Evolutionary conservation across 192 early-diverging fungal species (phyloP).

Genomic region (Gigaspora rosea): DNA sequence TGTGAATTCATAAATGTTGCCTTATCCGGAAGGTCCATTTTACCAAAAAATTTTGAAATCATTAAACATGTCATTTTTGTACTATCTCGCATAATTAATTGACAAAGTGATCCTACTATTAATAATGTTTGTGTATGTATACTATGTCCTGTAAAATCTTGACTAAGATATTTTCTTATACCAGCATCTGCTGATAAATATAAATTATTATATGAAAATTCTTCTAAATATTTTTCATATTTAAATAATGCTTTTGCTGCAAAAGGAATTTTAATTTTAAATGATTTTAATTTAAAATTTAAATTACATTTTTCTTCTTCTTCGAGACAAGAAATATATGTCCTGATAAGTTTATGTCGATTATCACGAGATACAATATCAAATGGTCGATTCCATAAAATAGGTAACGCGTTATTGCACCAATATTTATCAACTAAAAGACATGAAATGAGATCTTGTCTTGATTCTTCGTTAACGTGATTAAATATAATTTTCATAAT

Average conservation of each 20-base stretch:
- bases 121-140: neutral
- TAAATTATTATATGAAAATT: neutral
- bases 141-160: neutral
- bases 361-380: neutral
- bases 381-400: neutral
- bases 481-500: neutral
- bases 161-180: neutral
- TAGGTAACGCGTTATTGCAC: neutral
- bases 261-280: neutral
- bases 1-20: neutral
- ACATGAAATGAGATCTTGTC: neutral
- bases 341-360: neutral
- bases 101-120: neutral
- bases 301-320: neutral
- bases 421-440: constrained; percentile 1
- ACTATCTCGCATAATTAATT: neutral
- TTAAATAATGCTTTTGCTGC: neutral
- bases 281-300: neutral
- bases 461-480: neutral
- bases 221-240: neutral
- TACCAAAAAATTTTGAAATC: neutral
- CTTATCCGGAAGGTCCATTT: neutral
- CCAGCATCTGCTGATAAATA: neutral
- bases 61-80: neutral
- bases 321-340: neutral